Conservation (phyloP, 768 basidiomycete genomes). For the Naematelia aurantialba region DNA sequence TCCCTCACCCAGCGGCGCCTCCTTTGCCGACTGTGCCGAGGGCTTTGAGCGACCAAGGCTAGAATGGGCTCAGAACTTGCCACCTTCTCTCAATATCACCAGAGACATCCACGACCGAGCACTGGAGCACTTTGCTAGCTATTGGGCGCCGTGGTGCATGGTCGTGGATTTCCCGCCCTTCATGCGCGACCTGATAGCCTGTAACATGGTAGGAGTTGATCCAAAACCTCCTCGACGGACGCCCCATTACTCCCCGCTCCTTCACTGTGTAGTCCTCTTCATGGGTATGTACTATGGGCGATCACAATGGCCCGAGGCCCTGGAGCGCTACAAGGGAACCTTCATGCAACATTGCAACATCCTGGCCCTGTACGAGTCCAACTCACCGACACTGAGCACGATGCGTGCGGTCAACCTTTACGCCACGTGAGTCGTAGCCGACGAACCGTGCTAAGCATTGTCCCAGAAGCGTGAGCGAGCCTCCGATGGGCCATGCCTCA, state of each 20-base stretch:
- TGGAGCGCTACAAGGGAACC: conserved; percentile 2
- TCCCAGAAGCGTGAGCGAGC: conserved; percentile 5
- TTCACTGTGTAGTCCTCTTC: conserved; percentile 2
- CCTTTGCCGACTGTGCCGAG: background rate
- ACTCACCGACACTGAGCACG: conserved; percentile 2
- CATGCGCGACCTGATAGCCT: conserved; percentile 14
- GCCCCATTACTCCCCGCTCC: conserved; percentile 2
- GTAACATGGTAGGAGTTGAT: background rate
- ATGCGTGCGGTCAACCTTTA: conserved; percentile 1
- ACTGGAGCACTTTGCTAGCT: conserved; percentile 16
- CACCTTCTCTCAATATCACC: conserved; percentile 14
- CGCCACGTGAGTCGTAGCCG: conserved; percentile 1
- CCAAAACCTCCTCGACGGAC: background rate
- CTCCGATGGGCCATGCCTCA: conserved; percentile 1
- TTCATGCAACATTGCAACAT: background rate
- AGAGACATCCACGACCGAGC: conserved; percentile 15
- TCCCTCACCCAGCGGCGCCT: background rate
- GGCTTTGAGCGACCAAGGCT: conserved; percentile 7
- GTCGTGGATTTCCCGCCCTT: conserved; percentile 24
- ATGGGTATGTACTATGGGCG: conserved; percentile 1
- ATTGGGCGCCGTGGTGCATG: conserved; percentile 22
- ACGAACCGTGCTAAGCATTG: background rate
- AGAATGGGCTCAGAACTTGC: conserved; percentile 23
- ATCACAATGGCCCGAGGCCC: background rate
- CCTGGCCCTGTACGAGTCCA: background rate